Percentiles rank a stretch among this genome's conserved stretches.
phyloP scores from a whole-genome alignment of 768 basidiomycete genomes.

The Cubamyces lactineus region DNA sequence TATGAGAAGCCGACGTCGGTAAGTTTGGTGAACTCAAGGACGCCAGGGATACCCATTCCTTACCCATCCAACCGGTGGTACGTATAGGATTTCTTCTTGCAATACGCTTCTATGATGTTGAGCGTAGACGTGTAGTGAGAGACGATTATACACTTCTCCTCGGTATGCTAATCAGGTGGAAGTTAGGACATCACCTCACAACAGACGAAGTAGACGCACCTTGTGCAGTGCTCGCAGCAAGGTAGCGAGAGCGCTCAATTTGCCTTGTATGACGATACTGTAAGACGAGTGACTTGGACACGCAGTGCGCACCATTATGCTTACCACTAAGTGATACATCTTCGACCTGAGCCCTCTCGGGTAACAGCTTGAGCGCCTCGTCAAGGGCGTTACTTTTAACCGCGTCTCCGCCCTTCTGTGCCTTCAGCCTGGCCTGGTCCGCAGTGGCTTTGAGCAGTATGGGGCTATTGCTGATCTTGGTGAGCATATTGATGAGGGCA shows the following conservation, averaged over 20 bases:
- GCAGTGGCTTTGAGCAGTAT: conserved; percentile 81
- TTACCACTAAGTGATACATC: conserved; percentile 83
- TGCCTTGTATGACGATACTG: conserved; percentile 51
- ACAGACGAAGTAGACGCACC: conserved; percentile 39
- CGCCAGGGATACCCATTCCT: neutral
- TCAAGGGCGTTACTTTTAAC: conserved; percentile 53
- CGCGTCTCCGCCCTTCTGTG: conserved; percentile 37
- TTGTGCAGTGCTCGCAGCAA: conserved; percentile 64
- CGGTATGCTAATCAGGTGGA: conserved; percentile 54
- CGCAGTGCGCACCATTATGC: conserved; percentile 17
- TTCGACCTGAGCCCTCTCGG: conserved; percentile 59
- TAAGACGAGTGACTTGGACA: neutral
- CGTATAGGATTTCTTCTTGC: conserved; percentile 74
- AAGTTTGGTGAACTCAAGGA: neutral
- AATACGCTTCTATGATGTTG: conserved; percentile 87
- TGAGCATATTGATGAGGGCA: conserved; percentile 76
- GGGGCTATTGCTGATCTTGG: conserved; percentile 93
- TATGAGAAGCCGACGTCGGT: conserved; percentile 34
- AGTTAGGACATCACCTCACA: neutral
- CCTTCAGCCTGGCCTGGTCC: conserved; percentile 57
- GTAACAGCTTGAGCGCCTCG: conserved; percentile 66
- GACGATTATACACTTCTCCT: conserved; percentile 94
- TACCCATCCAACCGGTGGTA: conserved; percentile 90
- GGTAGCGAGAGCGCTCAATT: conserved; percentile 66
- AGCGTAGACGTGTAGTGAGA: conserved; percentile 98